Evolutionary conservation across 139 green algal genomes (phyloP).

Genomic region (Microglena sp.): DNA sequence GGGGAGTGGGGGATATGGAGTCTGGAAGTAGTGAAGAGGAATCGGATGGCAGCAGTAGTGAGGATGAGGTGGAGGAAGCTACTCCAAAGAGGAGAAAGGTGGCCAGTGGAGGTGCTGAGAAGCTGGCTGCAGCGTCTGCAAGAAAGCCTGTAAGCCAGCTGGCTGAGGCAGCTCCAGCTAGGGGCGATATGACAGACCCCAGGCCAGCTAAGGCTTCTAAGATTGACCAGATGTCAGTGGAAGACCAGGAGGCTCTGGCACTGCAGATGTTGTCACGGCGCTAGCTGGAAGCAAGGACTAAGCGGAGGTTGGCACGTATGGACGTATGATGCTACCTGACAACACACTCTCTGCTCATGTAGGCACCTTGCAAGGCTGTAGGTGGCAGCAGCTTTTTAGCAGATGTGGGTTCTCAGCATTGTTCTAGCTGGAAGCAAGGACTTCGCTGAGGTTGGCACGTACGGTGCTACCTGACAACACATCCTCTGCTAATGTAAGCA

Average conservation of each 20-base stretch:
- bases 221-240: conserved; percentile 20
- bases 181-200: neutral
- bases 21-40: conserved; percentile 1
- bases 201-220: neutral
- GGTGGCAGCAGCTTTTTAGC: too few relatives aligned
- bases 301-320: too few relatives aligned
- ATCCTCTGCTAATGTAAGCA: too few relatives aligned
- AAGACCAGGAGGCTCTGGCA: conserved; percentile 54
- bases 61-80: conserved; percentile 1
- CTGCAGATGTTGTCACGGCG: conserved; percentile 47
- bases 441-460: too few relatives aligned
- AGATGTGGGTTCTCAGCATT: too few relatives aligned
- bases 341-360: too few relatives aligned
- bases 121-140: neutral
- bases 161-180: neutral
- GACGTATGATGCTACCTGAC: too few relatives aligned
- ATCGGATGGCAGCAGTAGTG: conserved; percentile 7
- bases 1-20: neutral
- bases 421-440: too few relatives aligned
- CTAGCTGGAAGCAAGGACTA: too few relatives aligned
- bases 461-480: too few relatives aligned
- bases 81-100: neutral
- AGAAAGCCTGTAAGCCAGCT: too few relatives aligned
- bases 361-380: too few relatives aligned
- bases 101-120: neutral